These are phyloP conservation scores for Stevia rebaudiana DNA, from an alignment of 140 eudicot genomes.

Conservation along the genomic window DNA sequence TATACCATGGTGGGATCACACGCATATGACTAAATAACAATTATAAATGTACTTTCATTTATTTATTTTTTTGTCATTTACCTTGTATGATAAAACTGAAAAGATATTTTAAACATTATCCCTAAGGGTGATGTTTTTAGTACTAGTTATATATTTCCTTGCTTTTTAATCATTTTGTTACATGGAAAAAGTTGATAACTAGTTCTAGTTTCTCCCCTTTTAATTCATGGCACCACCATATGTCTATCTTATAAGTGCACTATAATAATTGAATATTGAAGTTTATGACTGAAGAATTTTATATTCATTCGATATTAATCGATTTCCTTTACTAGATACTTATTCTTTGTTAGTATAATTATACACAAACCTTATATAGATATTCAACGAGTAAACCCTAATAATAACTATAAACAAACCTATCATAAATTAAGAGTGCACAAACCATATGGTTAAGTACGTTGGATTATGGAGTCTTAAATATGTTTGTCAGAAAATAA, in stretches of 20 bases:
- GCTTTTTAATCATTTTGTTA: constrained; percentile 15
- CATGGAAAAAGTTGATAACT: constrained; percentile 11
- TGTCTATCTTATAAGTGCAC: not conserved
- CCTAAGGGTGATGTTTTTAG: constrained; percentile 14
- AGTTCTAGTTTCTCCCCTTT: not conserved
- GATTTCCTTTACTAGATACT: not conserved
- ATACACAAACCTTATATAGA: no score
- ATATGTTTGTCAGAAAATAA: no score
- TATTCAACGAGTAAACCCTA: no score
- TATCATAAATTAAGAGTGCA: no score
- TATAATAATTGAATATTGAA: not conserved
- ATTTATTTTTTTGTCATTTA: constrained; percentile 18
- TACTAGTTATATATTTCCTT: constrained; percentile 17
- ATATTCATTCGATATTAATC: not conserved
- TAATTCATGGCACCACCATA: not conserved
- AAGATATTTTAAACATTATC: constrained; percentile 14
- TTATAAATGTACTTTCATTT: not conserved
- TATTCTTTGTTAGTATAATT: not conserved
- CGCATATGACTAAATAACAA: constrained; percentile 19
- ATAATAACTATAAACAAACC: no score
- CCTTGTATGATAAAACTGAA: not conserved
- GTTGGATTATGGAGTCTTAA: no score
- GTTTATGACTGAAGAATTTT: not conserved
- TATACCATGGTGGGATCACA: constrained; percentile 30
- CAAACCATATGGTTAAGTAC: no score